phyloP scores from a whole-genome alignment of 1,284 basidiomycete species.

The Moniliophthora roreri region DNA sequence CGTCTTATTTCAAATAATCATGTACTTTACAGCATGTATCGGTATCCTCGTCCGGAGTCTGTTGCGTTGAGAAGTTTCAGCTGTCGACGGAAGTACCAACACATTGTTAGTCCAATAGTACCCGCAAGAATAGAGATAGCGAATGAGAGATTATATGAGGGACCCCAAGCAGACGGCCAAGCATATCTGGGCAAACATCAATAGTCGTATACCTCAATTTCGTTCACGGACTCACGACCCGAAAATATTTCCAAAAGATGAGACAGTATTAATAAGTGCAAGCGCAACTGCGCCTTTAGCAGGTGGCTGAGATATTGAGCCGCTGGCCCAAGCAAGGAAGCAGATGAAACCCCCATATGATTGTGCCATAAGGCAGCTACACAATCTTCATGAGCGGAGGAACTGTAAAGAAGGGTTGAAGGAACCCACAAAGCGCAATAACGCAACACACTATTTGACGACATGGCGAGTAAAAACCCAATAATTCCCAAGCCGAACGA shows the following conservation, averaged over 20 bases:
- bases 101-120: conserved; percentile 51
- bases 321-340: conserved; percentile 72
- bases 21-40: conserved; percentile 42
- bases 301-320: conserved; percentile 64
- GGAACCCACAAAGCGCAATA: conserved; percentile 67
- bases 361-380: conserved; percentile 5
- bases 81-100: conserved; percentile 51
- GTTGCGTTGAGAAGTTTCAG: conserved; percentile 40
- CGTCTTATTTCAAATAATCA: background rate
- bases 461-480: conserved; percentile 75
- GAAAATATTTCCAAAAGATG: conserved; percentile 72
- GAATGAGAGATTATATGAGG: conserved; percentile 35
- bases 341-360: conserved; percentile 71
- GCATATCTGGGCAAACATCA: conserved; percentile 38
- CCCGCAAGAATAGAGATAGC: conserved; percentile 53
- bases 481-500: conserved; percentile 60
- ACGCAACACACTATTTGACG: conserved; percentile 64
- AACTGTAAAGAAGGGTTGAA: background rate
- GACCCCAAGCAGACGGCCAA: conserved; percentile 39
- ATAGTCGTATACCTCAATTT: background rate
- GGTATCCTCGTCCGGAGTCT: conserved; percentile 45
- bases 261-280: conserved; percentile 72
- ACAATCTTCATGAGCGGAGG: background rate
- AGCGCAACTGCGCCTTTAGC: conserved; percentile 78
- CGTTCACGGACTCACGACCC: conserved; percentile 60